Conservation (phyloP, 768 basidiomycete species). For the Fomitopsis serialis region DNA sequence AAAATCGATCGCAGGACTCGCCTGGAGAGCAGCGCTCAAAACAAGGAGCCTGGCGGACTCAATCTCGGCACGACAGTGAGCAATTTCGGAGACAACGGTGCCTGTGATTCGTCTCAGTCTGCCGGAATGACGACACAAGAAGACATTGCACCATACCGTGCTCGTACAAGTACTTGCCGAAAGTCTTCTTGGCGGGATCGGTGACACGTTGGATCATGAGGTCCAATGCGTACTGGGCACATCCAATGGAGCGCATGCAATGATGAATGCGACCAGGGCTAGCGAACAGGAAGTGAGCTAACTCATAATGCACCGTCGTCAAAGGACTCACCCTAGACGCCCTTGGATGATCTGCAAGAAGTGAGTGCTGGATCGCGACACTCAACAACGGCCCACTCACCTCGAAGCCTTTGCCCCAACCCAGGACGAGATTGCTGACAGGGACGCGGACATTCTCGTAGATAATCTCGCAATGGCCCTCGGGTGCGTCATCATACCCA, state of each 20-base stretch:
- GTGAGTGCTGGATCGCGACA: not conserved
- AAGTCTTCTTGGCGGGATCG: constrained; percentile 88
- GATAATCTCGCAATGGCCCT: constrained; percentile 93
- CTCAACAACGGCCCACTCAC: constrained; percentile 27
- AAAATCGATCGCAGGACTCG: constrained; percentile 13
- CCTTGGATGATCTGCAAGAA: constrained; percentile 81
- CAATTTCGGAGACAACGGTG: constrained; percentile 87
- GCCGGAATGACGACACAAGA: not conserved
- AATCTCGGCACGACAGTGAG: constrained; percentile 88
- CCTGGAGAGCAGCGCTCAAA: constrained; percentile 86
- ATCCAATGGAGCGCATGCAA: constrained; percentile 96
- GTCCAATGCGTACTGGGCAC: constrained; percentile 80
- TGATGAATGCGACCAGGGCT: constrained; percentile 96
- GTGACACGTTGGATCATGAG: constrained; percentile 88
- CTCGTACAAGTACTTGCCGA: constrained; percentile 86
- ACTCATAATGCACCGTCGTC: not conserved
- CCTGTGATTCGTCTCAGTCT: constrained; percentile 36
- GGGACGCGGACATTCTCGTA: constrained; percentile 95
- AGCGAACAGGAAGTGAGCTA: not conserved
- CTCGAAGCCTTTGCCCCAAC: constrained; percentile 96
- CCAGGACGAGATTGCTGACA: constrained; percentile 73
- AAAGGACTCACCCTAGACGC: constrained; percentile 70
- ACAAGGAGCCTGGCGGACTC: constrained; percentile 86
- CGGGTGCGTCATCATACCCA: constrained; percentile 92
- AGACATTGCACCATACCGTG: constrained; percentile 77